These are phyloP conservation scores for Sporothrix variecibatus DNA, from an alignment of 2,329 filamentous ascomycete genomes.

Conservation along the genomic window DNA sequence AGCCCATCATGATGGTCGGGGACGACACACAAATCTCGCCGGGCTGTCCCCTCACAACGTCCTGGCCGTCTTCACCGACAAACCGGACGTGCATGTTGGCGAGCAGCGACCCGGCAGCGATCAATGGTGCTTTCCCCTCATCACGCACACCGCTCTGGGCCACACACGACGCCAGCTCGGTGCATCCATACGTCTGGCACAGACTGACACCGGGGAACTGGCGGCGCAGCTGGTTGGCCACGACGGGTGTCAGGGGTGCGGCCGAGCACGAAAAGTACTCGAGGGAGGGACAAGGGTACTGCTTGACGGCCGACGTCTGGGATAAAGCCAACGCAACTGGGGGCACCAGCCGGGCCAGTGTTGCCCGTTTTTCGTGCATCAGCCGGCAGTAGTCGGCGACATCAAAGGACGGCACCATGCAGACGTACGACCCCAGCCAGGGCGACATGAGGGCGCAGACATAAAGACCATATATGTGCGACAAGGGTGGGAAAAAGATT, in stretches of 20 bases:
- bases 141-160: neutral
- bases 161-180: neutral
- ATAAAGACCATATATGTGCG: neutral
- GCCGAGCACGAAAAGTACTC: neutral
- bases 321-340: neutral
- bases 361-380: neutral
- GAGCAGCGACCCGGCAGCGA: neutral
- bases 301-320: neutral
- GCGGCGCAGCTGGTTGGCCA: neutral
- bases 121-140: neutral
- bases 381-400: neutral
- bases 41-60: neutral
- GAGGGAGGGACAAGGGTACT: neutral
- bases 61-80: neutral
- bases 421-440: neutral
- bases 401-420: conserved; percentile 4
- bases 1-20: neutral
- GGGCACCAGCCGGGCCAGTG: neutral
- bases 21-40: neutral
- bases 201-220: neutral
- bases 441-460: neutral
- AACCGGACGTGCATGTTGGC: neutral
- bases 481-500: conserved; percentile 46
- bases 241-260: neutral
- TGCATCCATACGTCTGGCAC: neutral